phyloP scores from a whole-genome alignment of 208 protist species.

The Crithidia brevicula region DNA sequence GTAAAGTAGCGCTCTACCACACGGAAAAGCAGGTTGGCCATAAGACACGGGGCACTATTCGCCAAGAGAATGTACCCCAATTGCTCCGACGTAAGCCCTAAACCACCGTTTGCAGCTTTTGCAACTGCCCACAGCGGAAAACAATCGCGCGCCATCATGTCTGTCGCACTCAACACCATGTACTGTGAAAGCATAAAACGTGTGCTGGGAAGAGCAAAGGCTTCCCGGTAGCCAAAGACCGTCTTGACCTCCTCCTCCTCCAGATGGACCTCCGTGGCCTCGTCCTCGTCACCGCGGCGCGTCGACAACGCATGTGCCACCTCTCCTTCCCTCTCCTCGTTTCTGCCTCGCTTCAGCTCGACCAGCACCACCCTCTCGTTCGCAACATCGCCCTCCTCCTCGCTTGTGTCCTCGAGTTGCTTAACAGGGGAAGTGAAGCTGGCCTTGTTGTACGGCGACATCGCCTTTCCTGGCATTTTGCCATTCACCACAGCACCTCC shows the following conservation, averaged over 20 bases:
- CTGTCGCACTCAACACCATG: conserved; percentile 51
- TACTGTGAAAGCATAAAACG: conserved; percentile 62
- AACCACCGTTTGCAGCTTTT: conserved; percentile 28
- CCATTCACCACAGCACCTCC: not conserved
- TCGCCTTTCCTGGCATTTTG: not conserved
- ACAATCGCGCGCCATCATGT: conserved; percentile 39
- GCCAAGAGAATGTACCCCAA: conserved; percentile 47
- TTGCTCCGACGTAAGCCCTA: conserved; percentile 32
- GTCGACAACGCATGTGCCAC: no score
- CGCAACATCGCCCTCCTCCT: not conserved
- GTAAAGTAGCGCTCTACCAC: conserved; percentile 31
- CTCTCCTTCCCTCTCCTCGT: not conserved
- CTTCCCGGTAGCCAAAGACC: conserved; percentile 60
- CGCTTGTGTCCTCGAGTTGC: not conserved
- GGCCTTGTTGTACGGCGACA: not conserved
- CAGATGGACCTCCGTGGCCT: not conserved
- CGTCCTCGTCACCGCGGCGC: not conserved
- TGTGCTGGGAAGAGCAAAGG: conserved; percentile 37
- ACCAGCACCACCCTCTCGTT: not conserved
- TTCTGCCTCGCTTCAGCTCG: not conserved
- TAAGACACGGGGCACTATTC: conserved; percentile 52
- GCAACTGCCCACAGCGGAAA: conserved; percentile 61
- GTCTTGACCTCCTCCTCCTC: not conserved
- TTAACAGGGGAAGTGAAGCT: not conserved
- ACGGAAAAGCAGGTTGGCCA: conserved; percentile 47